Evolutionary conservation across 2,329 filamentous ascomycete genomes (phyloP), one percentile per base, ranked within the genome.

Genomic region (Claviceps sp.): DNA sequence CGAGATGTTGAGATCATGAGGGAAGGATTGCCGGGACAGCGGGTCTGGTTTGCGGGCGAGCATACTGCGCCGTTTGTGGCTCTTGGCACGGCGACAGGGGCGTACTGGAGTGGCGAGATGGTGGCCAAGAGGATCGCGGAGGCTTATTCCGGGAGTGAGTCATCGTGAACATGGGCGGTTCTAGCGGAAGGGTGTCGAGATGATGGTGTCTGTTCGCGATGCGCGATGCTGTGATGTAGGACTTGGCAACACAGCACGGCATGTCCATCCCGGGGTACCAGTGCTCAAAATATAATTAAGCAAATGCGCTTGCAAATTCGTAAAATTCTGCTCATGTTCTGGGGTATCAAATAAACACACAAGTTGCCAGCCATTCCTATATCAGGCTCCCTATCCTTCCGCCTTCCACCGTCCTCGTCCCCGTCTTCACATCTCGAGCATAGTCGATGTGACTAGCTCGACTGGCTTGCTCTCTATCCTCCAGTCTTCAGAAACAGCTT

Each of bases 51-150:
- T 57, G 89, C 89, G 0, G 89, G 89, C 0, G 89, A 95, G 68
- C 89, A 95, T 68, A 95, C 88, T 22, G 84, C 88, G 51, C 89
- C 90, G 4, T 95, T 95, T 70, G 82, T 94, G 30, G 89, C 86
- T 11, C 67, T 96, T 55, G 91, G 90, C 0, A 96, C 90, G 4
- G 86, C 84, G 13, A 94, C 88, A 0, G 91, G 91, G 0, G 91
- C 91, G 11, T 96, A 88, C 65, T 95, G 88, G 88, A 88, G 86
- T 64, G 90, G 90, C 1, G 88, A 95, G 70, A 78, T 76, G 20
- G 86, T 89, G 37, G 89, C 77, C 1, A 76, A 72, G 64, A 78
- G 82, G 62, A 78, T 89, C 53, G 70, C 72, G 1, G 72, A 75
- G 60, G 72, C 67, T 7, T 84, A 83, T 62, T 75, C 30, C 37